Evolutionary conservation across 2,329 filamentous ascomycete genomes (phyloP), one percentile per base, ranked within the genome.

Genomic region (Thermochaetoides dissita): DNA sequence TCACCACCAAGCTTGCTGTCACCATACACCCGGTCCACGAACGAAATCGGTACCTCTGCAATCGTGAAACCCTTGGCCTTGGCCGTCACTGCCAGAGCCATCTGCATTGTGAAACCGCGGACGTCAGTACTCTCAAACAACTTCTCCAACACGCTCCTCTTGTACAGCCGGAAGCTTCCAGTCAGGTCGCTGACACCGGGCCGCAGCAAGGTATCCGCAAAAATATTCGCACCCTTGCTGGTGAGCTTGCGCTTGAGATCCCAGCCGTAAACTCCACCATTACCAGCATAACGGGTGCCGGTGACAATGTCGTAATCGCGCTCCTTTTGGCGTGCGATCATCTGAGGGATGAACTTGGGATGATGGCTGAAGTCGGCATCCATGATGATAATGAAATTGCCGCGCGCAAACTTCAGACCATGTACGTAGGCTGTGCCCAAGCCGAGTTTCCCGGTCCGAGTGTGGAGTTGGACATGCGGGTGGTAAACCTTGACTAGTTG

Each of bases 351-450:
- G 75, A 96, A 98, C 68, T 96, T 98, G 59, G 91, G 91, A 71
- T 98, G 91, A 69, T 98, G 91, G 55, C 79, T 86, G 74, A 98
- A 98, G 67, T 98, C 91, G 65, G 93, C 91, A 69, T 98, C 91
- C 91, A 98, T 98, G 74, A 98, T 98, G 71, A 98, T 85, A 60
- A 98, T 85, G 59, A 79, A 96, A 74, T 93, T 95, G 56, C 91
- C 91, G 17, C 79, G 87, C 24, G 74, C 82, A 60, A 84, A 96
- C 62, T 94, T 77, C 46, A 98, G 73, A 40, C 89, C 89, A 64
- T 95, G 88, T 34, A 95, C 85, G 67, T 96, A 96, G 38, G 89
- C 89, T 3, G 89, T 95, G 53, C 89, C 89, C 39, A 96, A 81
- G n/a, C 89, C 89, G 34, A 95, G 83, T 68, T 96, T 98, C 59